phyloP scores from a whole-genome alignment of 345 rosid genomes.

The Eucalyptus paniculata region DNA sequence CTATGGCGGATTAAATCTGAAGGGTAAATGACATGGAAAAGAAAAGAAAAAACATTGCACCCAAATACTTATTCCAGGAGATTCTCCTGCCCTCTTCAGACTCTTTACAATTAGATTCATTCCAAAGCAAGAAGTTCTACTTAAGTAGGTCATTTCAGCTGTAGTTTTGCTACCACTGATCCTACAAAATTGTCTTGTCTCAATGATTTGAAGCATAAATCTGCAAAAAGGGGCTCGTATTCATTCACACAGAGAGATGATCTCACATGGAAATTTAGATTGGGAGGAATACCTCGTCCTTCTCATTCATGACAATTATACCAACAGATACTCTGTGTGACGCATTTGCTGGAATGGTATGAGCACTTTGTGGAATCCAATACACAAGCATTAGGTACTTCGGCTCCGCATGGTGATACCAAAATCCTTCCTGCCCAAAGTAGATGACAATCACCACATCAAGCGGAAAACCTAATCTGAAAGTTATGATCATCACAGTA shows the following conservation, averaged over 20 bases:
- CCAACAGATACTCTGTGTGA: conserved; percentile 70
- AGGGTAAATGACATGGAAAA: neutral
- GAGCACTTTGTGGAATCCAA: conserved; percentile 59
- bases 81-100: neutral
- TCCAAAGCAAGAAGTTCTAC: neutral
- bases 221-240: neutral
- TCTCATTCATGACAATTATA: conserved; percentile 62
- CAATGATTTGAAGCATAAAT: neutral
- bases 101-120: neutral
- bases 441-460: neutral
- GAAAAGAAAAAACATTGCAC: neutral
- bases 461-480: neutral
- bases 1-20: neutral
- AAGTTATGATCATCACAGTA: neutral
- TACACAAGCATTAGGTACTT: conserved; percentile 68
- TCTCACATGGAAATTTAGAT: neutral
- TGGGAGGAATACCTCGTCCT: conserved; percentile 48
- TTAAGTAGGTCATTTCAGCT: neutral
- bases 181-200: neutral
- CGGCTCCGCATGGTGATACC: conserved; percentile 90
- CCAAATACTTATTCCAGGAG: neutral
- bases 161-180: neutral
- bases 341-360: conserved; percentile 78
- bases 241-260: neutral
- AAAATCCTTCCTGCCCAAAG: conserved; percentile 68